Percentiles rank a stretch among this genome's conserved stretches.
Evolutionary conservation across 257 asterid genomes (phyloP).

Genomic region (Solanum medicagineum): DNA sequence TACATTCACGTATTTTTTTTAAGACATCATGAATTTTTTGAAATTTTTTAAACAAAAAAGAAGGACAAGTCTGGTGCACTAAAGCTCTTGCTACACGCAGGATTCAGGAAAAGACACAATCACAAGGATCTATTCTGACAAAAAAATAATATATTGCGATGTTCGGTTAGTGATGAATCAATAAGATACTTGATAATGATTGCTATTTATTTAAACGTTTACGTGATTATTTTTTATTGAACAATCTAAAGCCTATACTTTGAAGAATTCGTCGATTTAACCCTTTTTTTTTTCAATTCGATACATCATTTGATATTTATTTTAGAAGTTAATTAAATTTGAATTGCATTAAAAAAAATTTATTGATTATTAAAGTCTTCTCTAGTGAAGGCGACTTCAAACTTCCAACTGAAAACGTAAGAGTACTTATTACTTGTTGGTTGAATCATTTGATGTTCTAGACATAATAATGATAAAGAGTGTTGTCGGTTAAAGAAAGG

Average conservation of each 20-base stretch:
- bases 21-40: neutral
- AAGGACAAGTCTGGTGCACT: too few species aligned
- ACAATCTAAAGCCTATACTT: neutral
- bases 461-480: neutral
- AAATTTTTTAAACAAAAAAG: too few species aligned
- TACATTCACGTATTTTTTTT: neutral
- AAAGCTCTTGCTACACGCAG: too few species aligned
- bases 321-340: neutral
- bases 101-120: too few species aligned
- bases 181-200: neutral
- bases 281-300: too few species aligned
- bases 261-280: neutral
- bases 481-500: neutral
- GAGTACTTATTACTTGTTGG: neutral
- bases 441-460: neutral
- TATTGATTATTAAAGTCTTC: neutral
- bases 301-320: too few species aligned
- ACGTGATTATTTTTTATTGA: neutral
- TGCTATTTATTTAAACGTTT: neutral
- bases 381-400: neutral
- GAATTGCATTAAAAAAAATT: fast-evolving
- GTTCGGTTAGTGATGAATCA: neutral
- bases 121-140: too few species aligned
- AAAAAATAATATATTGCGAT: neutral
- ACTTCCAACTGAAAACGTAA: neutral